Evolutionary conservation across 768 basidiomycete genomes (phyloP).

Genomic region (Pleurotus salmoneostramineus): DNA sequence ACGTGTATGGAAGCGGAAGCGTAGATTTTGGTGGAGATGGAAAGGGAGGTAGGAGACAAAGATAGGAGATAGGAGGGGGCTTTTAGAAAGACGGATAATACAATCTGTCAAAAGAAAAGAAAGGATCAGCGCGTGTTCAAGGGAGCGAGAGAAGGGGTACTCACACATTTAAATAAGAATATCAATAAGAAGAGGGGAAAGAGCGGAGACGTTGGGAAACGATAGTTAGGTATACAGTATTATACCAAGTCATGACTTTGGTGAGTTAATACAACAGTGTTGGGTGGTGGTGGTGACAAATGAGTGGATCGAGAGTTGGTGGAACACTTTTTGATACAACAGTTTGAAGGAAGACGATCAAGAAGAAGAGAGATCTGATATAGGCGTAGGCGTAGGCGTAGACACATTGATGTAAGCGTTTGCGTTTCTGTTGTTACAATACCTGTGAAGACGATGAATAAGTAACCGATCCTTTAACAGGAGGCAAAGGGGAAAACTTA

Average conservation of each 20-base stretch:
- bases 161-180: slow-evolving; percentile 3
- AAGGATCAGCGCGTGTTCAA: not conserved
- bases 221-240: not conserved
- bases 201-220: not conserved
- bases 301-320: too few species aligned
- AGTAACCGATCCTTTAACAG: not conserved
- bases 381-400: too few species aligned
- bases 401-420: too few species aligned
- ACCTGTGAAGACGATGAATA: not conserved
- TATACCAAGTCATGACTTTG: not conserved
- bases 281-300: not conserved
- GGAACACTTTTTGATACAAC: not conserved
- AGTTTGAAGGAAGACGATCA: not conserved
- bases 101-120: not conserved
- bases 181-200: not conserved
- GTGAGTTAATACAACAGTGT: not conserved
- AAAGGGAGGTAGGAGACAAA: not conserved
- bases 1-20: not conserved
- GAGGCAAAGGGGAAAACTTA: not conserved
- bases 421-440: not conserved
- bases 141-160: not conserved
- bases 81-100: not conserved
- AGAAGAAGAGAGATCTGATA: too few species aligned
- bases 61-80: not conserved
- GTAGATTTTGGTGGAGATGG: not conserved